phyloP scores from a whole-genome alignment of 2,329 filamentous ascomycete species.

The Fusarium penzigii region DNA sequence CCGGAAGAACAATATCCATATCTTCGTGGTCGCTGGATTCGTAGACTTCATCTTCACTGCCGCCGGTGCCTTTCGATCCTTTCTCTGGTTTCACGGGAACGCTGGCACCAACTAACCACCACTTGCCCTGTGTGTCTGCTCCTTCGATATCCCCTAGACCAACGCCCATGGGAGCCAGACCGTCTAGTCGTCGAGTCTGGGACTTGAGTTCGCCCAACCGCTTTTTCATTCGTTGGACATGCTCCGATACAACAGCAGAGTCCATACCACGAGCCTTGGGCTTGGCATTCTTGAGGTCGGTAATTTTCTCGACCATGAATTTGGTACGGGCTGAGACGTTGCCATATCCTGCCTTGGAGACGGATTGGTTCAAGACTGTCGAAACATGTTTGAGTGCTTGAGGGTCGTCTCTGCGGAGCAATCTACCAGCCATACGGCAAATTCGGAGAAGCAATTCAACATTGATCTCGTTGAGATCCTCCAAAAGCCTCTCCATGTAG shows the following conservation, averaged over 20 bases:
- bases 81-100: constrained; percentile 55
- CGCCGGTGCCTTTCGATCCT: constrained; percentile 9
- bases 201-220: constrained; percentile 75
- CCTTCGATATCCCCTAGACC: constrained; percentile 80
- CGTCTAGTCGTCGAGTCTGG: constrained; percentile 60
- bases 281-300: constrained; percentile 91
- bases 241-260: constrained; percentile 74
- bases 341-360: constrained; percentile 65
- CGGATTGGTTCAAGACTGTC: constrained; percentile 70
- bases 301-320: constrained; percentile 97
- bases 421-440: constrained; percentile 77
- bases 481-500: constrained; percentile 78
- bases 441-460: constrained; percentile 86
- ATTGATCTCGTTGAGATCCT: constrained; percentile 77
- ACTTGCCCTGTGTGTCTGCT: constrained; percentile 86
- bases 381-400: constrained; percentile 88
- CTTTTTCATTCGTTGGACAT: constrained; percentile 87
- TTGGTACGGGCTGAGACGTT: constrained; percentile 84
- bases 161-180: constrained; percentile 79
- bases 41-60: constrained; percentile 31
- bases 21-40: constrained; percentile 45
- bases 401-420: constrained; percentile 86
- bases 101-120: constrained; percentile 98
- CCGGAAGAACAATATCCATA: constrained; percentile 56
- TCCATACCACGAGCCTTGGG: constrained; percentile 74